Evolutionary conservation across 2,329 filamentous ascomycete species (phyloP), one percentile per base, ranked within the genome.

Genomic region (Ceratocystis smalleyi): DNA sequence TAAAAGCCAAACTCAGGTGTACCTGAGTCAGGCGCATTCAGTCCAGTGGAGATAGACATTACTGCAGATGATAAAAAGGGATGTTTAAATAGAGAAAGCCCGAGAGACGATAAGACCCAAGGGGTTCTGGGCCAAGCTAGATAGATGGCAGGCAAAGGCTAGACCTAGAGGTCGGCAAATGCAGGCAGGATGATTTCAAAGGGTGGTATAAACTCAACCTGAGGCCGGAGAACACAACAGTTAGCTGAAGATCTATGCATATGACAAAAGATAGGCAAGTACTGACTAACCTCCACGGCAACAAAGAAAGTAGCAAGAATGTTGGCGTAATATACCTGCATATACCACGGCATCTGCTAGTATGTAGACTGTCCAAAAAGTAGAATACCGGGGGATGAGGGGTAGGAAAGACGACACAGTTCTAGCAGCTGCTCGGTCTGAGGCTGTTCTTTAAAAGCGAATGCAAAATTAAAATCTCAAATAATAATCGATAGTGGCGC

Each of bases 1-100:
- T 81, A 83, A 72, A 84, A 84, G 65, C 80, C 80, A 73, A 78
- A 72, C 32, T 61, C 54, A n/a, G 65, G 15, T 71, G 59, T 27
- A 3, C 63, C 57, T 7, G 57, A 59, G 12, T 40, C 45, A 60
- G 73, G 73, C 40, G 75, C 69, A 64, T 67, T 66, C 61, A 70
- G 68, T 5, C 66, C 63, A 43, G 66, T 66, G 59, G 60, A 61
- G 67, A 65, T 64, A 65, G 45, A 63, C 60, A 62, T 62, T 54
- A 10, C 12, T 3, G 47, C 8, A 40, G 10, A 40, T 40, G 12
- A 40, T 15, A 15, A 40, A 15, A 40, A 40, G 35, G 3, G 35
- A 40, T 15, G 35, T 40, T 15, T 10, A 55, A 55, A 24, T 24
- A 51, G 47, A 49, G 45, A 55, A 30, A 55, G 12, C 15, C 1